These are phyloP conservation scores for Schizophyllum commune DNA, from an alignment of 1,284 basidiomycete species.

Conservation along the genomic window DNA sequence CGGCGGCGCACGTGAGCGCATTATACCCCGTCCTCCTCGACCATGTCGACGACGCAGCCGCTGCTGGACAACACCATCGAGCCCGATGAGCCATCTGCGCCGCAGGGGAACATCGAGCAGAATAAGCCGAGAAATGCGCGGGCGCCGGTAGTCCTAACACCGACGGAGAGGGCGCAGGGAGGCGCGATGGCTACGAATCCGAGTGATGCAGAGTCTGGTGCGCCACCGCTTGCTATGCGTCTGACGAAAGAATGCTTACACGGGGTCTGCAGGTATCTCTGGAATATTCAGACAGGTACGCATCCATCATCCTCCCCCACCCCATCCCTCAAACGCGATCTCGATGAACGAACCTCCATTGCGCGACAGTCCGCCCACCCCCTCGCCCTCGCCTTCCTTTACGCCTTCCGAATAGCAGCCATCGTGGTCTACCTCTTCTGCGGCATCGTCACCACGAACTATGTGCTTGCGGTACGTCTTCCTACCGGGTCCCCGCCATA, in stretches of 20 bases:
- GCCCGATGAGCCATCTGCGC: slow-evolving; percentile 46
- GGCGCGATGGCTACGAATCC: slow-evolving; percentile 41
- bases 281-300: slow-evolving; percentile 70
- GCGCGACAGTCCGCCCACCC: slow-evolving; percentile 71
- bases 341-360: slow-evolving; percentile 9
- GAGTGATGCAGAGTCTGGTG: slow-evolving; percentile 67
- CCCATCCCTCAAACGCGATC: slow-evolving; percentile 1
- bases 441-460: slow-evolving; percentile 81
- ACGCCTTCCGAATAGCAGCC: slow-evolving; percentile 78
- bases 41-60: slow-evolving; percentile 24
- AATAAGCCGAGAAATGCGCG: slow-evolving; percentile 18
- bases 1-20: background rate
- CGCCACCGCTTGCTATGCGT: slow-evolving; percentile 2
- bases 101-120: slow-evolving; percentile 29
- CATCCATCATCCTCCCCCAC: background rate
- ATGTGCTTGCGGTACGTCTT: slow-evolving; percentile 74
- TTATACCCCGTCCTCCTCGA: background rate
- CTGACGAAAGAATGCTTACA: background rate
- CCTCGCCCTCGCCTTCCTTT: slow-evolving; percentile 75
- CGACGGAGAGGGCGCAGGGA: slow-evolving; percentile 34
- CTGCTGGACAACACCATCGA: slow-evolving; percentile 61
- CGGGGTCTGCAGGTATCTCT: slow-evolving; percentile 44
- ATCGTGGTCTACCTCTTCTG: slow-evolving; percentile 85
- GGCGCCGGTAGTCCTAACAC: slow-evolving; percentile 45
- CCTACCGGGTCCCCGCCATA: background rate